Percentiles rank a stretch among this genome's conserved stretches.
phyloP scores from a whole-genome alignment of 106 monocot genomes.

The Allium fistulosum region DNA sequence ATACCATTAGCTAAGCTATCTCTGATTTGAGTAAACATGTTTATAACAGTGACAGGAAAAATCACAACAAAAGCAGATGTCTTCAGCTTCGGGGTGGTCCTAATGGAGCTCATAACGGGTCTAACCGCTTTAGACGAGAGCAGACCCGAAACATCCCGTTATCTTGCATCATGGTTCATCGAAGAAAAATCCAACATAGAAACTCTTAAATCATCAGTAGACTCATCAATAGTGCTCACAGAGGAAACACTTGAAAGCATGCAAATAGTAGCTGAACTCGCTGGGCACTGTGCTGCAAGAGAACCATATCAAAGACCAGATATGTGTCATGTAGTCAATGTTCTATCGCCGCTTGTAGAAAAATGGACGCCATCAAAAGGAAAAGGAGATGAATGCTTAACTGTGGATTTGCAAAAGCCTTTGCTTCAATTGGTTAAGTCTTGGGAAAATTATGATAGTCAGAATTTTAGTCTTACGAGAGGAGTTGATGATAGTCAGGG shows the following conservation, averaged over 20 bases:
- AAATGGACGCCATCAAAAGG: conserved; percentile 33
- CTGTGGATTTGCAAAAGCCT: conserved; percentile 30
- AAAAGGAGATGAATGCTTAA: conserved; percentile 20
- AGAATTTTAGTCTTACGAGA: neutral
- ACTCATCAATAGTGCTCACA: conserved; percentile 16
- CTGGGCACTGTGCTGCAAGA: conserved; percentile 44
- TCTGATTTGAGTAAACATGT: too few relatives aligned
- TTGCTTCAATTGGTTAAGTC: conserved; percentile 32
- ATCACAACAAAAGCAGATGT: conserved; percentile 51
- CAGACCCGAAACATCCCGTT: conserved; percentile 29
- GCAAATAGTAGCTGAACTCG: conserved; percentile 30
- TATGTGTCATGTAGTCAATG: conserved; percentile 39
- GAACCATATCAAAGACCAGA: conserved; percentile 46
- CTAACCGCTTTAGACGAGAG: conserved; percentile 37
- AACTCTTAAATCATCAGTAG: conserved; percentile 27
- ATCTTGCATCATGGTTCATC: conserved; percentile 45
- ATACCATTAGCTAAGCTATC: too few relatives aligned
- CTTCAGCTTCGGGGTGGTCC: conserved; percentile 53
- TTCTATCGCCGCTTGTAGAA: conserved; percentile 27
- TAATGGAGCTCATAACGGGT: conserved; percentile 56
- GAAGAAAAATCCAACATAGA: conserved; percentile 21
- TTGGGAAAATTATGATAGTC: conserved; percentile 25
- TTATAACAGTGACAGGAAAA: conserved; percentile 39
- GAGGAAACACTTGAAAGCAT: conserved; percentile 37
- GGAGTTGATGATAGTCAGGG: conserved; percentile 35